These are phyloP conservation scores for Macrolepiota dolichaula DNA, from an alignment of 768 basidiomycete species.

Conservation along the genomic window DNA sequence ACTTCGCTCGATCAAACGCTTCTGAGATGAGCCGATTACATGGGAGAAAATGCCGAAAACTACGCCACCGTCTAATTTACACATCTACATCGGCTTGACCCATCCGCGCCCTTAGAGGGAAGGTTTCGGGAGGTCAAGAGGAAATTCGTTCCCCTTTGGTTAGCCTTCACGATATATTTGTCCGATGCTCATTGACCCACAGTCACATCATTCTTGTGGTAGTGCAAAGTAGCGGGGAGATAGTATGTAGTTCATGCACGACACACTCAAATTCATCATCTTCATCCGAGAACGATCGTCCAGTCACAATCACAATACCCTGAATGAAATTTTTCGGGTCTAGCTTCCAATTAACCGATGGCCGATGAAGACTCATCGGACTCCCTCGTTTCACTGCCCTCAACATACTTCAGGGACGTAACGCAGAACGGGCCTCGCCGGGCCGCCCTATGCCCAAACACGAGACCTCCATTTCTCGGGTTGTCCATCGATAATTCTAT, in stretches of 20 bases:
- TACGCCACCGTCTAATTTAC: background rate
- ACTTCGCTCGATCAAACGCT: background rate
- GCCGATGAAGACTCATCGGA: no score
- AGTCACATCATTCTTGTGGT: background rate
- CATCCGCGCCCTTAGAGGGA: background rate
- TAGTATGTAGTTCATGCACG: background rate
- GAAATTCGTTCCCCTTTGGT: background rate
- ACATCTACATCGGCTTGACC: background rate
- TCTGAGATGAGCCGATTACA: background rate
- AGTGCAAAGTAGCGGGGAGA: background rate
- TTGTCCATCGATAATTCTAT: background rate
- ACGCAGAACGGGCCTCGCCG: background rate
- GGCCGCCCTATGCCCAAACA: background rate
- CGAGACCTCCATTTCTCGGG: background rate
- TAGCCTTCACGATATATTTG: background rate
- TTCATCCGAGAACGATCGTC: no score
- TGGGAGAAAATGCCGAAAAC: background rate
- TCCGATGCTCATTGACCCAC: background rate
- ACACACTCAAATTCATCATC: background rate
- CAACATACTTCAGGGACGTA: background rate
- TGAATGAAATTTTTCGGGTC: background rate
- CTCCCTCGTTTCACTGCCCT: background rate
- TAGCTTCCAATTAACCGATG: background rate
- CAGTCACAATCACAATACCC: no score
- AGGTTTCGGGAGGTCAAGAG: background rate